Base-by-base conservation (phyloP, 176 grass and related monocot genomes). In the Zizania latifolia region DNA sequence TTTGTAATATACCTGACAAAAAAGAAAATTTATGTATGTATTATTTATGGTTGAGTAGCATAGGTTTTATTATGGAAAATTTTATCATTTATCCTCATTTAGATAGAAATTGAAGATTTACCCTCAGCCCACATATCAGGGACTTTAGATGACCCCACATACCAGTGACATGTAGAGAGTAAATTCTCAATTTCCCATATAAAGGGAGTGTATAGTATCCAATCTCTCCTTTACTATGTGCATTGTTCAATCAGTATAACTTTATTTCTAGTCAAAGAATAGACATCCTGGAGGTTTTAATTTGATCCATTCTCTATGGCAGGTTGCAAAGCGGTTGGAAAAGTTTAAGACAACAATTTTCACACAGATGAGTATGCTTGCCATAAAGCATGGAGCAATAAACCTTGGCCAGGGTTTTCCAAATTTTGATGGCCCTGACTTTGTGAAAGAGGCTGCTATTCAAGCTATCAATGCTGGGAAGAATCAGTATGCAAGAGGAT, bases 301-400 rank as follows among this genome's bases (percentile, higher is more conserved):
- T 59, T 41, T 81, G 32, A 66, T 77, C 24, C 27, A 41, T 77
- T 29, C 2, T 78, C 21, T 46, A 44, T 87, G 82, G 26, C 46
- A 99, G 95, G 91, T 99, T 1, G 95, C 95, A 39, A 92, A 94
- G 51, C 81, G 91, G 11, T 43, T 99, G 79, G 95, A 99, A 44
- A 94, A 94, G 69, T 99, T 99, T 54, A 99, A 99, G 71, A 99
- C 91, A 6, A 99, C 95, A 28, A 94, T 99, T 48, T 99, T 99
- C 76, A 99, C 95, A 35, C 89, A 99, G 75, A 99, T 99, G 95
- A 99, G 95, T 80, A 94, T 87, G 84, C 91, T 99, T 33, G 95
- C 95, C 22, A 81, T 94, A 58, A 99, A 94, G 65, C 89, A 94
- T 83, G 89, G 85, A 71, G 95, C 95, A 57, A 92, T 99, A 80